Conservation (phyloP, 2,329 filamentous ascomycete species). For the Rhinocladiella similis region DNA sequence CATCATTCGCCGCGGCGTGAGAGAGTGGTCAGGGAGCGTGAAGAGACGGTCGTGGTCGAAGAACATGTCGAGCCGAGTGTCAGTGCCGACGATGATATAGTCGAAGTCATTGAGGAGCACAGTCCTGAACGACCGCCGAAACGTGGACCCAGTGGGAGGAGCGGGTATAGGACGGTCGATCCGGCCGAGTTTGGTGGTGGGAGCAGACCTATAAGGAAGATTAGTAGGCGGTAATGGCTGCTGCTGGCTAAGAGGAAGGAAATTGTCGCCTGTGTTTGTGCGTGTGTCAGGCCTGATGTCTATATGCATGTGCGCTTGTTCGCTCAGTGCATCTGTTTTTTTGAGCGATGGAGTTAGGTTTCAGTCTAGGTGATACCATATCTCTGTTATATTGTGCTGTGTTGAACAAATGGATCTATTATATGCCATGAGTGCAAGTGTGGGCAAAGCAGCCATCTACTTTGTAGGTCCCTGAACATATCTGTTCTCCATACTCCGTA, state of each 20-base stretch:
- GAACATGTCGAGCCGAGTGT: constrained; percentile 16
- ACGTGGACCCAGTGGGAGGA: constrained; percentile 18
- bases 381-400: neutral
- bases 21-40: constrained; percentile 11
- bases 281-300: too few relatives aligned
- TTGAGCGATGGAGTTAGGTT: constrained; percentile 10
- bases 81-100: constrained; percentile 28
- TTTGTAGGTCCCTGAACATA: too few relatives aligned
- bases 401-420: neutral
- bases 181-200: constrained; percentile 31
- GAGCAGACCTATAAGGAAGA: constrained; percentile 21
- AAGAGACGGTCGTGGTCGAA: constrained; percentile 25
- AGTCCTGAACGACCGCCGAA: constrained; percentile 22
- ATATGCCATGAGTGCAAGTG: neutral
- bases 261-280: neutral
- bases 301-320: too few relatives aligned
- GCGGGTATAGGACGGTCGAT: constrained; percentile 30
- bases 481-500: too few relatives aligned
- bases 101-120: constrained; percentile 32
- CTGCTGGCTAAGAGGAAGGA: neutral
- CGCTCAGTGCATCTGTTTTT: neutral
- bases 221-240: constrained; percentile 16
- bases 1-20: constrained; percentile 5
- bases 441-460: neutral
- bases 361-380: neutral